These are phyloP conservation scores for Yamadazyma jaroonii DNA, from an alignment of 1,139 yeast genomes.

Conservation along the genomic window DNA sequence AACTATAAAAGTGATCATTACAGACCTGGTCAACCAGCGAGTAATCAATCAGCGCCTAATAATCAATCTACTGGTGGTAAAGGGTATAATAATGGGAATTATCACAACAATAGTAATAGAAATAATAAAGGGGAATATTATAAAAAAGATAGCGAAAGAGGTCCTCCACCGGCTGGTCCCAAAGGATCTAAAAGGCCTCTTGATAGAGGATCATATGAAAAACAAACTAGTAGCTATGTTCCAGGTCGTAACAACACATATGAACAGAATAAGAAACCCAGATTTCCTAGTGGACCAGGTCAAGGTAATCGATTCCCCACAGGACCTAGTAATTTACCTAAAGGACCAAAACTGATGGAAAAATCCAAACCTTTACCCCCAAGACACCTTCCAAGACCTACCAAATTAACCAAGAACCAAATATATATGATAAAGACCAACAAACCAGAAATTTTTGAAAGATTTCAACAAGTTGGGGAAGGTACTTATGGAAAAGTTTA, in stretches of 20 bases:
- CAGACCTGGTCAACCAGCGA: neutral
- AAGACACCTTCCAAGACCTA: slow-evolving; percentile 5
- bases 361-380: neutral
- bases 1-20: neutral
- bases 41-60: neutral
- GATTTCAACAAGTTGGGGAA: slow-evolving; percentile 49
- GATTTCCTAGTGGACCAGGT: slow-evolving; percentile 6
- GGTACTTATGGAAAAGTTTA: slow-evolving; percentile 52
- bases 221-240: slow-evolving; percentile 13
- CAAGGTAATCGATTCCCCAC: slow-evolving; percentile 9
- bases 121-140: neutral
- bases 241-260: slow-evolving; percentile 3
- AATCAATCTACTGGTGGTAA: slow-evolving; percentile 7
- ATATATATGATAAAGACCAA: slow-evolving; percentile 32
- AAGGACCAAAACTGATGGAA: slow-evolving; percentile 7
- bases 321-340: slow-evolving; percentile 4
- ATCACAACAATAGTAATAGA: slow-evolving; percentile 3
- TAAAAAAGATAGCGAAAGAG: slow-evolving; percentile 2
- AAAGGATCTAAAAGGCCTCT: slow-evolving; percentile 1
- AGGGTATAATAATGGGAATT: neutral
- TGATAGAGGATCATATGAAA: slow-evolving; percentile 13
- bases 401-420: slow-evolving; percentile 22
- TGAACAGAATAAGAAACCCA: slow-evolving; percentile 6
- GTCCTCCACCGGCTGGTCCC: slow-evolving; percentile 12
- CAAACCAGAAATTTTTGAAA: slow-evolving; percentile 31